These are phyloP conservation scores for Mycena floridula DNA, from an alignment of 768 basidiomycete genomes.

Conservation along the genomic window DNA sequence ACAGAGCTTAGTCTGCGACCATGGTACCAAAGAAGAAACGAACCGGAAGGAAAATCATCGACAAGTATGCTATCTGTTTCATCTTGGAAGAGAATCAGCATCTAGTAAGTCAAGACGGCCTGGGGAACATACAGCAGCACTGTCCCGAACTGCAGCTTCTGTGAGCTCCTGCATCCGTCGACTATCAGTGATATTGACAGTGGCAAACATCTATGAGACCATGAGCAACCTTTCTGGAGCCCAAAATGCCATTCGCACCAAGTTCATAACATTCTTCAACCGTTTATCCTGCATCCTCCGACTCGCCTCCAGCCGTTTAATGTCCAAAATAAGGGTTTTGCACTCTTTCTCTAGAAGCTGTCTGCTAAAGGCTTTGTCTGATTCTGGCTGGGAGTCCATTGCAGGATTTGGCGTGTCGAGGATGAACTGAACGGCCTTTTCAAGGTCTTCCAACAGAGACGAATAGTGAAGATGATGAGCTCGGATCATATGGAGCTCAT, in stretches of 20 bases:
- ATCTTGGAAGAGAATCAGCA: conserved; percentile 22
- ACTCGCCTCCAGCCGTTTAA: conserved; percentile 35
- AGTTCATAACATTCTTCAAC: conserved; percentile 46
- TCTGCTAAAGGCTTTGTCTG: conserved; percentile 21
- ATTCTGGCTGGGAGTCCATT: conserved; percentile 29
- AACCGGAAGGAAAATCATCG: conserved; percentile 59
- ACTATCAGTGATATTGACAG: conserved; percentile 53
- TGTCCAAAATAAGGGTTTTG: conserved; percentile 41
- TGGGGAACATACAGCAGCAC: no score
- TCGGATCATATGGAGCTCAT: conserved; percentile 49
- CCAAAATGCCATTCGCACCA: conserved; percentile 24
- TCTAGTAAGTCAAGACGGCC: conserved; percentile 8
- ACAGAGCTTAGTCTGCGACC: not conserved
- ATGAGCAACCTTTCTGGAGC: no score
- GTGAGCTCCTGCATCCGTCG: conserved; percentile 46
- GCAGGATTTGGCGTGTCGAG: conserved; percentile 45
- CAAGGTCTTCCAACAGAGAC: conserved; percentile 49
- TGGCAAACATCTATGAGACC: conserved; percentile 44
- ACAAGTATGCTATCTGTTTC: conserved; percentile 56
- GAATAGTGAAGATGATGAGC: conserved; percentile 56
- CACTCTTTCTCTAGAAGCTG: conserved; percentile 40
- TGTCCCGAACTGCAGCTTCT: conserved; percentile 42
- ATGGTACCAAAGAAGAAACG: conserved; percentile 40
- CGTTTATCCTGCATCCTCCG: conserved; percentile 41
- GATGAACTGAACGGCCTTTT: conserved; percentile 46